Base-by-base conservation (phyloP, 2,329 filamentous ascomycete genomes). In the Ceratocystis cubensis region DNA sequence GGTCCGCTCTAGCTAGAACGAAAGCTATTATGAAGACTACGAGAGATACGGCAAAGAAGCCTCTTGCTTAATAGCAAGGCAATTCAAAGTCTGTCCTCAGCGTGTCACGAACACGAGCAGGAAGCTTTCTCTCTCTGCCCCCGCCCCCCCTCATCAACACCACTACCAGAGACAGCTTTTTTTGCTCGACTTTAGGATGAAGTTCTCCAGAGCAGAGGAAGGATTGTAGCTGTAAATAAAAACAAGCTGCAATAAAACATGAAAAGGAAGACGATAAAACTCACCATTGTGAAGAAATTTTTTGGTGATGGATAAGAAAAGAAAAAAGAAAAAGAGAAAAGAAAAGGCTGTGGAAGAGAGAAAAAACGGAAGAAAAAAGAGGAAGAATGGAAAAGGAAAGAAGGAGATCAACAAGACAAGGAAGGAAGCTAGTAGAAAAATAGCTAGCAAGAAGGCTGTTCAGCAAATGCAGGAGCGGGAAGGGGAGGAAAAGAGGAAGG, bases 341-440 rank as follows among this genome's bases (percentile, higher is more conserved):
- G 25, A 63, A 63, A 30, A 25, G 13, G 46, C 45, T 37, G 53
- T 10, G 44, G 46, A 30, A 20, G 46, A 15, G 13, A 61, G 48
- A 53, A 67, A 61, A 64, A 67, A 53, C 65, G 66, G 66, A 69
- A 69, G 59, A 66, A 63, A 65, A 61, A 69, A 65, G 61, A 67
- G 56, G 64, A 66, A 65, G 69, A 72, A 70, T 41, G 69, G 67
- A 69, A 67, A 62, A 69, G 66, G 53, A 69, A 65, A 66, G 69
- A 71, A 71, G 70, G 69, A 71, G 71, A 70, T 10, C 20, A 61
- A 62, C 8, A 53, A 62, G 30, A 41, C 37, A 53, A 53, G 37
- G 20, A 33, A 59, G 41, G 50, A 65, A 65, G 65, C 69, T 68
- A 69, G 70, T 70, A 75, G 76, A 73, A 73, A 63, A 56, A 67